phyloP scores from a whole-genome alignment of 352 stramenopile species.

The Pythium utonaiense region DNA sequence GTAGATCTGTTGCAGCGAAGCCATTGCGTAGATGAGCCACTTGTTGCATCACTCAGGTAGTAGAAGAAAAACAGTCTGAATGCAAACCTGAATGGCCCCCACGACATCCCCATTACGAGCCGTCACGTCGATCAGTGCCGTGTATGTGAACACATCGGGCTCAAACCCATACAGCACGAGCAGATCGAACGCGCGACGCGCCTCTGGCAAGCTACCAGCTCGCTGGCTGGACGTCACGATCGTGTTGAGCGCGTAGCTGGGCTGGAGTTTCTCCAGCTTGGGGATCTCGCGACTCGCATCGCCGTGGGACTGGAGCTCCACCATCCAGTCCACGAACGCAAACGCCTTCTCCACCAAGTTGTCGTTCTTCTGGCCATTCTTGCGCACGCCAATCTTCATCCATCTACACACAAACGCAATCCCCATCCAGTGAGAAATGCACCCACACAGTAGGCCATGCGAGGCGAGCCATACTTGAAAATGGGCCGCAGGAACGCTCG shows the following conservation, averaged over 20 bases:
- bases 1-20: constrained; percentile 46
- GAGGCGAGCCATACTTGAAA: constrained; percentile 51
- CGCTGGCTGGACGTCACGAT: constrained; percentile 70
- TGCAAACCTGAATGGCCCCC: constrained; percentile 51
- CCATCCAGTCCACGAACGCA: constrained; percentile 62
- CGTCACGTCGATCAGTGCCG: constrained; percentile 66
- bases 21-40: too few species aligned
- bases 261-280: constrained; percentile 37
- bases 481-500: constrained; percentile 58
- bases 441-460: too few species aligned
- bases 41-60: not conserved
- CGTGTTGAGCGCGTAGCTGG: constrained; percentile 70
- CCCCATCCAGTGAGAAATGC: not conserved
- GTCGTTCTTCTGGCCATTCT: constrained; percentile 50
- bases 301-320: constrained; percentile 42
- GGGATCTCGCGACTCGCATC: constrained; percentile 40
- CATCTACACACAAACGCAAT: constrained; percentile 23
- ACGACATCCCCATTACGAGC: constrained; percentile 42
- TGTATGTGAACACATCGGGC: constrained; percentile 76
- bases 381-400: constrained; percentile 63
- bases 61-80: not conserved
- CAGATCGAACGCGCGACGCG: constrained; percentile 55
- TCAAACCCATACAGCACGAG: constrained; percentile 43
- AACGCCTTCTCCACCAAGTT: constrained; percentile 59
- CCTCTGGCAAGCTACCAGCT: constrained; percentile 40